Conservation (phyloP, 1,139 yeast genomes). For the Magnusiomyces fungicola region DNA sequence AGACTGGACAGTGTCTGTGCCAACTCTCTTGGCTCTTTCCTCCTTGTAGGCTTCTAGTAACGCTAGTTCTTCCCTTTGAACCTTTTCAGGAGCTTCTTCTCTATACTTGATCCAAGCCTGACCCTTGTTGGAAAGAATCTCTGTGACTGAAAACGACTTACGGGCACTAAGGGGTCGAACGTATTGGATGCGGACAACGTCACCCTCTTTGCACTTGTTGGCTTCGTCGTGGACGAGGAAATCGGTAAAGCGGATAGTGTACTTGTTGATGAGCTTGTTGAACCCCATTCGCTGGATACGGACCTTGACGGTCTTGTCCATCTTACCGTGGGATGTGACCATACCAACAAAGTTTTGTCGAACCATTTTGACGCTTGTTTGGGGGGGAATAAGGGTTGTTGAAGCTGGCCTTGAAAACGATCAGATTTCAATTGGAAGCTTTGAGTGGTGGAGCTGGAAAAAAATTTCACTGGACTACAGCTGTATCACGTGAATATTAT, state of each 20-base stretch:
- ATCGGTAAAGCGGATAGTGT: slow-evolving; percentile 70
- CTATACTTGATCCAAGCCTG: slow-evolving; percentile 82
- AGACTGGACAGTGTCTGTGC: slow-evolving; percentile 22
- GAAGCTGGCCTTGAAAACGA: no score
- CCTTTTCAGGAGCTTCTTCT: slow-evolving; percentile 60
- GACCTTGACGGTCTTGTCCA: slow-evolving; percentile 93
- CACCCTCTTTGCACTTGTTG: slow-evolving; percentile 88
- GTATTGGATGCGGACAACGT: slow-evolving; percentile 85
- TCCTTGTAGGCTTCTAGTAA: slow-evolving; percentile 41
- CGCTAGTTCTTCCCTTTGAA: slow-evolving; percentile 51
- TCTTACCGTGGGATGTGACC: slow-evolving; percentile 91
- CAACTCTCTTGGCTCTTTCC: slow-evolving; percentile 28
- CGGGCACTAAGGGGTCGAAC: slow-evolving; percentile 79
- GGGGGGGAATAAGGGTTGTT: no score
- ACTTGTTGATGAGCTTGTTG: slow-evolving; percentile 66
- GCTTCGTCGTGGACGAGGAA: slow-evolving; percentile 92
- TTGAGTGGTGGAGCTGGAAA: no score
- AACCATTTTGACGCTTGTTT: slow-evolving; percentile 53
- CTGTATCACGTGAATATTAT: no score
- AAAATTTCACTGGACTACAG: no score
- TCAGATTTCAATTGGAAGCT: no score
- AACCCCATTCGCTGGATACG: slow-evolving; percentile 56
- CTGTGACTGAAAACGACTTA: slow-evolving; percentile 90
- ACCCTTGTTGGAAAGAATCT: slow-evolving; percentile 82
- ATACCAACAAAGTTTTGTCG: slow-evolving; percentile 87